Evolutionary conservation across 768 basidiomycete genomes (phyloP).

Genomic region (Boletus sp.): DNA sequence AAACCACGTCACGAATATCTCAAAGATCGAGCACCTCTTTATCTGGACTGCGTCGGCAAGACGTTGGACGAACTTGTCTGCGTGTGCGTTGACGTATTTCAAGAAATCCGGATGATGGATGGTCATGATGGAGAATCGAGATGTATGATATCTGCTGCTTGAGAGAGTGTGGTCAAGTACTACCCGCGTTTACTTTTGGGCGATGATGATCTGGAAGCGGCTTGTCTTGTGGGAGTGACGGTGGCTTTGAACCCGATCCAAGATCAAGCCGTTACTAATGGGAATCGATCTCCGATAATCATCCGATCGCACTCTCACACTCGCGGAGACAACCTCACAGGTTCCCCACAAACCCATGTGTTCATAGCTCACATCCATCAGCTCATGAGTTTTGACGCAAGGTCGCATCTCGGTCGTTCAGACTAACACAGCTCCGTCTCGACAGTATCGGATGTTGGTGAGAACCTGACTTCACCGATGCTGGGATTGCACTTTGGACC

Average conservation of each 20-base stretch:
- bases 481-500: too few relatives aligned
- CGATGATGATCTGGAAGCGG: background rate
- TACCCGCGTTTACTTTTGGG: background rate
- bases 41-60: slow-evolving; percentile 83
- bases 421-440: too few relatives aligned
- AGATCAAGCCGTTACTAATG: background rate
- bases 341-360: too few relatives aligned
- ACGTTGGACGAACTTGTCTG: slow-evolving; percentile 72
- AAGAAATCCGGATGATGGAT: slow-evolving; percentile 35
- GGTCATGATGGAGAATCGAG: slow-evolving; percentile 31
- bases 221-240: background rate
- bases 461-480: too few relatives aligned
- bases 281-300: too few relatives aligned
- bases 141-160: background rate
- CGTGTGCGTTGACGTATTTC: slow-evolving; percentile 64
- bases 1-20: background rate
- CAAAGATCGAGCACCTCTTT: slow-evolving; percentile 50
- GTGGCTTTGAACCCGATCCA: background rate
- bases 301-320: too few relatives aligned
- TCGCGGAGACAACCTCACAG: too few relatives aligned
- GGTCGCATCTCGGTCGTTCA: too few relatives aligned
- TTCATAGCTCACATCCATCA: too few relatives aligned
- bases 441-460: too few relatives aligned
- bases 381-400: too few relatives aligned
- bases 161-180: background rate